Conservation (phyloP, 805 yeast genomes). For the Candida vartiovaarae region DNA sequence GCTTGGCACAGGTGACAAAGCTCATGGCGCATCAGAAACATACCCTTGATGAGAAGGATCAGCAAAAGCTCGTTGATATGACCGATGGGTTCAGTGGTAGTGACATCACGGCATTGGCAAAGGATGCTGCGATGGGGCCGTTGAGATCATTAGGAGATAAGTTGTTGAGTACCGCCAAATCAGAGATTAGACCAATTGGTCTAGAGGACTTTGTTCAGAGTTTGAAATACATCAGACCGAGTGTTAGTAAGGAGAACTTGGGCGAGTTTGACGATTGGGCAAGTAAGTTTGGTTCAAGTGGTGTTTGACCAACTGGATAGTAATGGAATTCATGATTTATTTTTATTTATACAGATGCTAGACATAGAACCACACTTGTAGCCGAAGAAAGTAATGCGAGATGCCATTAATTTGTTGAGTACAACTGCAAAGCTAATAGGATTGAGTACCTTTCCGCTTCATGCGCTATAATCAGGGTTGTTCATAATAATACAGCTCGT, state of each 20-base stretch:
- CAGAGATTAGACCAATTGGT: conserved; percentile 70
- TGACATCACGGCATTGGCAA: conserved; percentile 90
- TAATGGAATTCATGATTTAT: neutral
- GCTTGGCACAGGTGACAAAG: conserved; percentile 65
- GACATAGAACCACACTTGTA: neutral
- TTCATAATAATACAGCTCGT: too few relatives aligned
- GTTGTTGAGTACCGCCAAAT: conserved; percentile 59
- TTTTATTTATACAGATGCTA: neutral
- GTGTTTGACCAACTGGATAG: conserved; percentile 44
- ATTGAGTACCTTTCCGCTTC: too few relatives aligned
- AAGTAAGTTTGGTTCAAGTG: conserved; percentile 76
- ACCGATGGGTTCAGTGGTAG: conserved; percentile 91
- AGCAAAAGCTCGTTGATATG: conserved; percentile 48
- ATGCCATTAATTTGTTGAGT: too few relatives aligned
- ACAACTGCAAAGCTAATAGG: too few relatives aligned
- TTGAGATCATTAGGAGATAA: conserved; percentile 84
- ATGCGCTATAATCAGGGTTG: too few relatives aligned
- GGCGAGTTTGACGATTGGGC: conserved; percentile 87
- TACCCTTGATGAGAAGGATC: conserved; percentile 58
- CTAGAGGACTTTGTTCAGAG: conserved; percentile 73
- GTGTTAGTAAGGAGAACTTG: conserved; percentile 80
- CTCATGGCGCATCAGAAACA: conserved; percentile 64
- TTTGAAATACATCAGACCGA: conserved; percentile 74
- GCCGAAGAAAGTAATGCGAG: neutral
- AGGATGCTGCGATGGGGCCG: conserved; percentile 99